Conservation (phyloP, 352 stramenopile genomes). For the Blastocystis sp. region DNA sequence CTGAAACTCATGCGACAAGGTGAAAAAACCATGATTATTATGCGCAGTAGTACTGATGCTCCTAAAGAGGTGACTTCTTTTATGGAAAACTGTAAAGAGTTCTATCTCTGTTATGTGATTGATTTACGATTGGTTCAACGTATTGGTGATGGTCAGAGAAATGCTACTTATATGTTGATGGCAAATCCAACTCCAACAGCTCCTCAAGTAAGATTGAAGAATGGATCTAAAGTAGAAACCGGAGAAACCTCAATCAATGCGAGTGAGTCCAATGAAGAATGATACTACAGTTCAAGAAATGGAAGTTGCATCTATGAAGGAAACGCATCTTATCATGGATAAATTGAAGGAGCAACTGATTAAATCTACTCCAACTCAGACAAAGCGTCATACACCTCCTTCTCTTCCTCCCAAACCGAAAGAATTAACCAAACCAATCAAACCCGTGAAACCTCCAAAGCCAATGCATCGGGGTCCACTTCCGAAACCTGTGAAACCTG, state of each 20-base stretch:
- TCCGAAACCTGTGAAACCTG: background rate
- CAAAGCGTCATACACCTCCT: background rate
- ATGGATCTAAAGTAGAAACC: background rate
- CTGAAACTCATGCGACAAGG: slow-evolving; percentile 41
- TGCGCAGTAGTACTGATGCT: background rate
- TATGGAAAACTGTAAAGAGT: slow-evolving; percentile 23
- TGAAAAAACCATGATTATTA: slow-evolving; percentile 60
- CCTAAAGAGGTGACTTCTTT: slow-evolving; percentile 28
- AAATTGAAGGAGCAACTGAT: background rate
- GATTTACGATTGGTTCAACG: slow-evolving; percentile 21
- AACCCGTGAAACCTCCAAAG: background rate
- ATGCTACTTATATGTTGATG: background rate
- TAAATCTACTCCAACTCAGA: background rate
- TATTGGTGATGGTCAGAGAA: background rate
- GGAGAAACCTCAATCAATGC: background rate
- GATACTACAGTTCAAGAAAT: too few species aligned
- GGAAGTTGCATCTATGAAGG: too few species aligned
- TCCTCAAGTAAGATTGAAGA: background rate
- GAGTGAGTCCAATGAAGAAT: background rate
- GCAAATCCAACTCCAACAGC: background rate
- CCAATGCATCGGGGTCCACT: background rate
- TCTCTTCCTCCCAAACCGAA: background rate
- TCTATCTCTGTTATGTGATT: slow-evolving; percentile 52
- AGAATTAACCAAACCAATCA: background rate
- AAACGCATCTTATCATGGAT: background rate